Conservation (phyloP, 2,329 filamentous ascomycete species). For the Arthrobotrys conoides region DNA sequence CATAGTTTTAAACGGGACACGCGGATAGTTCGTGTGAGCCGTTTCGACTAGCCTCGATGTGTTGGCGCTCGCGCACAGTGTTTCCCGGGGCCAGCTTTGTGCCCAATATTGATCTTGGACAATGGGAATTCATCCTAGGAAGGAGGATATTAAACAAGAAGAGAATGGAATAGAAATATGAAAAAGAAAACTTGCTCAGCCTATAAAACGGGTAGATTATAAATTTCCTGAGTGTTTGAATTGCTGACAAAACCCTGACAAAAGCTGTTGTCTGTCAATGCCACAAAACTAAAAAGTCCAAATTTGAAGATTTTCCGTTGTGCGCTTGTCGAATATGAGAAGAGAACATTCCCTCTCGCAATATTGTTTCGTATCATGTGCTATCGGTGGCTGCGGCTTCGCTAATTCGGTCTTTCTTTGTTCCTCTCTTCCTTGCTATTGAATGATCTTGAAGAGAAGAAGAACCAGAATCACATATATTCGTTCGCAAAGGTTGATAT, state of each 20-base stretch:
- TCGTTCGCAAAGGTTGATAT: slow-evolving; percentile 8
- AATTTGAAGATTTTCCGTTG: slow-evolving; percentile 4
- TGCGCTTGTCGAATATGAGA: neutral
- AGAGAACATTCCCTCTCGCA: slow-evolving; percentile 3
- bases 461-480: no score
- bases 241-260: slow-evolving; percentile 45
- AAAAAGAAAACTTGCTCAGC: slow-evolving; percentile 12
- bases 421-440: neutral
- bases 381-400: neutral
- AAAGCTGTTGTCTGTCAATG: slow-evolving; percentile 30
- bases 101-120: slow-evolving; percentile 26
- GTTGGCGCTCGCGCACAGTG: slow-evolving; percentile 43
- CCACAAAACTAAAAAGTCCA: neutral
- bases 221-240: slow-evolving; percentile 14
- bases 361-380: neutral
- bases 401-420: neutral
- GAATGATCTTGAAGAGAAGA: neutral
- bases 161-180: neutral
- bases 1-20: slow-evolving; percentile 37
- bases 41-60: slow-evolving; percentile 58
- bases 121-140: slow-evolving; percentile 34
- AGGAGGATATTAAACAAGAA: neutral
- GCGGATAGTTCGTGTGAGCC: slow-evolving; percentile 38
- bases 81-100: neutral
- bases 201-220: slow-evolving; percentile 26